phyloP scores from a whole-genome alignment of 148 eudicot genomes.

The Talinum fruticosum region DNA sequence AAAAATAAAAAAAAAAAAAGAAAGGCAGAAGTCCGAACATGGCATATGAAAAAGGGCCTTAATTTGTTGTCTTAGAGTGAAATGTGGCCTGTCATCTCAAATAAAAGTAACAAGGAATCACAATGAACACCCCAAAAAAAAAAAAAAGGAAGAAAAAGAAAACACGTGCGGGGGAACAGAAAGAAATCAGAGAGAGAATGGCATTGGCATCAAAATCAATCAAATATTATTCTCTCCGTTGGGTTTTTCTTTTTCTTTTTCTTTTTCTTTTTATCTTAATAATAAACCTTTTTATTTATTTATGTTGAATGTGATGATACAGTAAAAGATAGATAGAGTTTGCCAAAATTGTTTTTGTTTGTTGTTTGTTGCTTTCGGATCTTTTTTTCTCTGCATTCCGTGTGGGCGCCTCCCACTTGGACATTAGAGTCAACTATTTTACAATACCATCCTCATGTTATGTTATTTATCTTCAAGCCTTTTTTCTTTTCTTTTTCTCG shows the following conservation, averaged over 20 bases:
- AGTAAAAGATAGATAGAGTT: too few species aligned
- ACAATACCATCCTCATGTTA: too few species aligned
- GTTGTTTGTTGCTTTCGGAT: slow-evolving; percentile 11
- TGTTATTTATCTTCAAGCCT: too few species aligned
- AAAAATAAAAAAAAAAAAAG: too few species aligned
- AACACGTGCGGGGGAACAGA: slow-evolving; percentile 31
- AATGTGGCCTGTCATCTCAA: not conserved
- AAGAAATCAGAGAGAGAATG: slow-evolving; percentile 3
- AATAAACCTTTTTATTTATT: not conserved
- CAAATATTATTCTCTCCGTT: too few species aligned
- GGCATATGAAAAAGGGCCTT: not conserved
- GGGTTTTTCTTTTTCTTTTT: not conserved
- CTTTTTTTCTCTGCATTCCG: slow-evolving; percentile 34
- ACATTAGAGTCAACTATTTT: slow-evolving; percentile 14
- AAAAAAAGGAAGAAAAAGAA: not conserved
- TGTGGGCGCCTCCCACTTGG: slow-evolving; percentile 29
- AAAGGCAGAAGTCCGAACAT: not conserved
- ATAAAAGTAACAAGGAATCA: slow-evolving; percentile 4
- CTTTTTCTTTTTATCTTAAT: not conserved
- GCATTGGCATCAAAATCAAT: slow-evolving; percentile 17
- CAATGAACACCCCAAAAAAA: not conserved
- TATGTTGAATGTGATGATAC: slow-evolving; percentile 11
- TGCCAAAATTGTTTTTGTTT: not conserved
- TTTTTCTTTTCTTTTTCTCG: too few species aligned
- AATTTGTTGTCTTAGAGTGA: not conserved